Evolutionary conservation across 192 early-diverging fungal genomes (phyloP), one percentile per base, ranked within the genome.

Genomic region (Backusella luteola): DNA sequence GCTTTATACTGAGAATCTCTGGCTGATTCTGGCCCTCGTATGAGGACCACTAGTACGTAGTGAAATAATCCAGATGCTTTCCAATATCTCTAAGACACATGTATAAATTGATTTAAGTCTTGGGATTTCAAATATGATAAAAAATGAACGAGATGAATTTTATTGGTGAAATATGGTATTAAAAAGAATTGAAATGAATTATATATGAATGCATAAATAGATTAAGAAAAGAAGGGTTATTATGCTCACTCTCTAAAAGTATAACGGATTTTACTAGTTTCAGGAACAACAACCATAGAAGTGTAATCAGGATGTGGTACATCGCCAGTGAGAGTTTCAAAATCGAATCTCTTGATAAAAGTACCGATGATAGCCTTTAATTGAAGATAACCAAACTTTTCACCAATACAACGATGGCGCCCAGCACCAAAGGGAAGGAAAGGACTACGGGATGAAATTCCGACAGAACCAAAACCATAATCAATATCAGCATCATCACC

Each of bases 371-470:
- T 91, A 21, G 94, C 93, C 91, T 97, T 97, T 86, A 98, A 92
- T 85, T 99, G 97, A 34, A 97, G 71, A 78, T 94, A 97, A 1
- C 94, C 96, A 87, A 99, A 99, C 66, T 89, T 85, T 83, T 99
- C 97, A 67, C 97, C 97, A 84, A 99, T 99, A 87, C 97, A 99
- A 71, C 97, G 89, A 89, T 99, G 97, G 67, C 97, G 94, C 44
- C 91, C 95, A 21, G 96, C 97, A 77, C 97, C 97, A 86, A 99
- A 99, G 36, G 97, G 97, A 80, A 99, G 88, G 82, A 91, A 97
- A 34, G 94, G 91, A 71, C 89, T 91, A 77, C 89, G 87, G 11
- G 97, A 96, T 21, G 84, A 84, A 21, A 80, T 79, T 23, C 85
- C 86, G 49, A 92, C 86, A 73, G 86, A 89, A 73, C 93, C 93